These are phyloP conservation scores for Eucalyptus shirleyi DNA, from an alignment of 345 rosid species.

Conservation along the genomic window DNA sequence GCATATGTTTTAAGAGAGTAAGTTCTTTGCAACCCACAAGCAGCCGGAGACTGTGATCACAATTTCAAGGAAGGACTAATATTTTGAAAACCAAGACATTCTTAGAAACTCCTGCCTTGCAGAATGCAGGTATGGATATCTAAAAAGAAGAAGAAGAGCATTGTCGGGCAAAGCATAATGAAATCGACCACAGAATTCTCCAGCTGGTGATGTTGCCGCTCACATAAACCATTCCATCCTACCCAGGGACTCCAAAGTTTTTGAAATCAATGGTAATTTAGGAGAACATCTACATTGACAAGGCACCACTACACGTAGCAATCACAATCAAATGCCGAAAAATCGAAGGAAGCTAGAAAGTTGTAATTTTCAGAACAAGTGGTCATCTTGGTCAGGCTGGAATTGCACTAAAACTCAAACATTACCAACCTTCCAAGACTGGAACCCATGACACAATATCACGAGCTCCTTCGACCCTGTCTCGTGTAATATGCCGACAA, in stretches of 20 bases:
- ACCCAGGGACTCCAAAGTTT: neutral
- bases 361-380: neutral
- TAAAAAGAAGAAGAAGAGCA: neutral
- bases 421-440: constrained; percentile 50
- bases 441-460: constrained; percentile 82
- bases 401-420: neutral
- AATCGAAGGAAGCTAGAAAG: neutral
- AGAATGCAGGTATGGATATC: neutral
- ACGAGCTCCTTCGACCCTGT: constrained; percentile 69
- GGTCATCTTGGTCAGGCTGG: neutral
- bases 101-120: neutral
- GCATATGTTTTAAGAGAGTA: neutral
- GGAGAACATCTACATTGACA: neutral
- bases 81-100: neutral
- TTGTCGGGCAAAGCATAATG: neutral
- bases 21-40: neutral
- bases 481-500: constrained; percentile 65
- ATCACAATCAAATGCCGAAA: neutral
- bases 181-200: neutral
- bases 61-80: neutral
- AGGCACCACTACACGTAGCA: neutral
- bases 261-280: neutral
- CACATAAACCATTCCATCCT: neutral
- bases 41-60: neutral
- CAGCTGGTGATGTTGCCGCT: neutral